These are phyloP conservation scores for Larix sibirica DNA, from an alignment of 83 land plant genomes.

Conservation along the genomic window DNA sequence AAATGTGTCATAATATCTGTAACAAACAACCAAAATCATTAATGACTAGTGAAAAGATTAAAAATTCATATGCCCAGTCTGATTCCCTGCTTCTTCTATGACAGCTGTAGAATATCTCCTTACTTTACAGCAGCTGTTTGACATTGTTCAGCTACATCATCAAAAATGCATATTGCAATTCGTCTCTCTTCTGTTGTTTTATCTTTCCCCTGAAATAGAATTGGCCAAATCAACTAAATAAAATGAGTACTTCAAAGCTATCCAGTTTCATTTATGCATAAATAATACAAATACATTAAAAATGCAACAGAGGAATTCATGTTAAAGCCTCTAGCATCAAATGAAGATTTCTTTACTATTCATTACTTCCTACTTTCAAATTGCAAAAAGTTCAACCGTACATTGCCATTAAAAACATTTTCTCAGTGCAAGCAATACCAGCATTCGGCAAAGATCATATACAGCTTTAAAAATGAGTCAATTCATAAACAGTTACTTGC, in stretches of 20 bases:
- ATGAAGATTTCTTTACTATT: background rate
- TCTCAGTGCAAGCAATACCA: background rate
- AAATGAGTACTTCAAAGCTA: background rate
- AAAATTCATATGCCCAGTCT: background rate
- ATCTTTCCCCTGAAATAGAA: constrained; percentile 70
- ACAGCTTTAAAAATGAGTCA: background rate
- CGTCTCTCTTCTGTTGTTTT: constrained; percentile 88
- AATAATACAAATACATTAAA: background rate
- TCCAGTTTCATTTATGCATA: background rate
- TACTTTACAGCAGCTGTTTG: constrained; percentile 84
- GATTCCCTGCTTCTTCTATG: background rate
- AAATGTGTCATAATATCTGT: constrained; percentile 86
- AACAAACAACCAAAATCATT: background rate
- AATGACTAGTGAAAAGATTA: constrained; percentile 4
- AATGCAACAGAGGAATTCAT: background rate
- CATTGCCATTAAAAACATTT: background rate
- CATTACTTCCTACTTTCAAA: background rate
- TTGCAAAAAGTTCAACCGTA: background rate
- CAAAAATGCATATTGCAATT: constrained; percentile 94
- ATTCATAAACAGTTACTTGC: background rate
- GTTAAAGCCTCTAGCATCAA: background rate
- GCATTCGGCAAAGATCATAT: background rate
- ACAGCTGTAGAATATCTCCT: background rate
- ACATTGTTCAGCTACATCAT: constrained; percentile 96
- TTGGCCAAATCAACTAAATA: background rate